Evolutionary conservation across 805 yeast species (phyloP).

Genomic region (Ogataea pignaliae): DNA sequence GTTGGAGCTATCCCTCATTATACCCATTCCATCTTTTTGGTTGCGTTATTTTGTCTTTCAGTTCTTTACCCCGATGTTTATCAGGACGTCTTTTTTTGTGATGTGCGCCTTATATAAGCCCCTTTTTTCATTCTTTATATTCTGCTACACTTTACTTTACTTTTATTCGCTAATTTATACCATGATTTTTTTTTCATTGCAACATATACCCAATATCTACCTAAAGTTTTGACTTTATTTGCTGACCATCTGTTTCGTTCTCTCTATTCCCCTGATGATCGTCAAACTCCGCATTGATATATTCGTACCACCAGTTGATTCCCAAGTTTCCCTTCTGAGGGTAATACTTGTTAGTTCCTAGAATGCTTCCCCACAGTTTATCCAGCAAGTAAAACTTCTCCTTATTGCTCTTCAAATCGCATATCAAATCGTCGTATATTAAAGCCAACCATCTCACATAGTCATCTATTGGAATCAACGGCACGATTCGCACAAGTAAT

Average conservation of each 20-base stretch:
- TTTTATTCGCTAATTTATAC: background rate
- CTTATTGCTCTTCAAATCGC: conserved; percentile 10
- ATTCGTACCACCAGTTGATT: conserved; percentile 60
- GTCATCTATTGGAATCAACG: conserved; percentile 42
- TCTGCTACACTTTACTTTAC: background rate
- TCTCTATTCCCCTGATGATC: background rate
- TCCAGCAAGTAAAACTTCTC: conserved; percentile 39
- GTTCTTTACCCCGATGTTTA: background rate
- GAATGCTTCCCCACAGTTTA: conserved; percentile 46
- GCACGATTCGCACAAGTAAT: conserved; percentile 46
- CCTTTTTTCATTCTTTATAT: background rate
- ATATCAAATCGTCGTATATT: conserved; percentile 34
- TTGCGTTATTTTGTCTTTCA: background rate
- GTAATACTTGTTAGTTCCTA: conserved; percentile 49
- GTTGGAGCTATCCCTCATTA: background rate
- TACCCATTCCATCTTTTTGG: background rate
- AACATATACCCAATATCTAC: background rate
- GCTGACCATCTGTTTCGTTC: background rate
- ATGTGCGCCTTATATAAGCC: no score
- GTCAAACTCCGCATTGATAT: conserved; percentile 18
- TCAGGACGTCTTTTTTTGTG: background rate
- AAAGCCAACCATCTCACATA: conserved; percentile 45
- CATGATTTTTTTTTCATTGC: background rate
- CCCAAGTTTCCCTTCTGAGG: conserved; percentile 52
- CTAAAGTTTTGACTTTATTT: background rate